These are phyloP conservation scores for Aspergillus leporis DNA, from an alignment of 495 filamentous ascomycete genomes.

Conservation along the genomic window DNA sequence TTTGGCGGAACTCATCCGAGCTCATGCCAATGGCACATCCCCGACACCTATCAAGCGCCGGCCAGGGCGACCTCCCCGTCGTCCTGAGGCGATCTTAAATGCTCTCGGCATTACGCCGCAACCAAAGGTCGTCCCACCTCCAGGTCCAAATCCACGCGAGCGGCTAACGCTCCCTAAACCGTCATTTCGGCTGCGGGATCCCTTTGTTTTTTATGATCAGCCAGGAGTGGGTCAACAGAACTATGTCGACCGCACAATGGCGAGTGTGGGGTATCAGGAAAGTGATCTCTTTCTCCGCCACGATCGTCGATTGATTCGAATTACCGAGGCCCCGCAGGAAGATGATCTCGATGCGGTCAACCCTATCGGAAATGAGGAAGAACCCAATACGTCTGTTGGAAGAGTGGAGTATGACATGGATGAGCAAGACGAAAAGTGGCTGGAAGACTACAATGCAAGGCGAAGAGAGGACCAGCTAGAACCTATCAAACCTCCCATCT, in stretches of 20 bases:
- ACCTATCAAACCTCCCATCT: constrained; percentile 84
- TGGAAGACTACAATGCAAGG: constrained; percentile 77
- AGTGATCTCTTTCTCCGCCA: constrained; percentile 83
- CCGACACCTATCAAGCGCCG: constrained; percentile 54
- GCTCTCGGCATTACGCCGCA: constrained; percentile 58
- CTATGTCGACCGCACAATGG: constrained; percentile 89
- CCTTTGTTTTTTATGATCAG: constrained; percentile 62
- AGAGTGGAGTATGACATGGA: constrained; percentile 99
- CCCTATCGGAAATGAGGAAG: constrained; percentile 59
- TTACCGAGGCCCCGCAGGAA: constrained; percentile 73
- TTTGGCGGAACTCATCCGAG: constrained; percentile 24
- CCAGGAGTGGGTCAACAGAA: constrained; percentile 61
- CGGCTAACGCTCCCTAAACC: constrained; percentile 66
- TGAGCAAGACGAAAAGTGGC: constrained; percentile 96
- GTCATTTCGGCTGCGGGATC: constrained; percentile 55
- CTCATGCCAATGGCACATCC: constrained; percentile 28
- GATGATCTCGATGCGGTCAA: constrained; percentile 75
- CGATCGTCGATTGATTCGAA: constrained; percentile 73
- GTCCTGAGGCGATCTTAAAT: constrained; percentile 60
- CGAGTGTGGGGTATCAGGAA: constrained; percentile 91
- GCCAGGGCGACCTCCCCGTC: constrained; percentile 62
- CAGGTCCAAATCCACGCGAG: constrained; percentile 67
- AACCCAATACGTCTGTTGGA: constrained; percentile 61
- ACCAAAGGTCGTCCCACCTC: constrained; percentile 60
- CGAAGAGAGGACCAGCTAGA: constrained; percentile 72